These are phyloP conservation scores for Aureobasidium sp. DNA, from an alignment of 2,329 filamentous ascomycete species.

Conservation along the genomic window DNA sequence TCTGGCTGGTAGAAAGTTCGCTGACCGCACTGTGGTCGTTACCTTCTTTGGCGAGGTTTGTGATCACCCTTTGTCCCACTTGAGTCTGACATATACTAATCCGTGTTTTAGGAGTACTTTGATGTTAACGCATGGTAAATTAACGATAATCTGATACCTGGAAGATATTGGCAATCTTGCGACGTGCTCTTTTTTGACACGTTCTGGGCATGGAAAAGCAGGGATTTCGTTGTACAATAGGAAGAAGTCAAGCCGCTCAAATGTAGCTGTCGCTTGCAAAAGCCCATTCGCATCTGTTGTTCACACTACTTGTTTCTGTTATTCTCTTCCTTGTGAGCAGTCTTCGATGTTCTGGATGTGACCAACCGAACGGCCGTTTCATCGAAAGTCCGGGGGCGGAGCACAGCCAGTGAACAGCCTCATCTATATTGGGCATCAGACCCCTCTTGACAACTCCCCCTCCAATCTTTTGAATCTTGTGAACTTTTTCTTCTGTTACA, in stretches of 20 bases:
- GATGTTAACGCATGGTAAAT: slow-evolving; percentile 79
- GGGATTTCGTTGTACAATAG: slow-evolving; percentile 9
- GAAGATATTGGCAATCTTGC: slow-evolving; percentile 11
- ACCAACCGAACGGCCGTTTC: background rate
- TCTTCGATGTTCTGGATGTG: background rate
- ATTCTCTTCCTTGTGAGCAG: background rate
- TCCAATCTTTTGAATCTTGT: background rate
- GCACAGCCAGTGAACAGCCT: slow-evolving; percentile 2
- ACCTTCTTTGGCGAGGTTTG: slow-evolving; percentile 91
- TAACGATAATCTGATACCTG: slow-evolving; percentile 10
- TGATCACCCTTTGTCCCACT: background rate
- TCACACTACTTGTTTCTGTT: background rate
- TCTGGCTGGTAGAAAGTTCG: slow-evolving; percentile 93
- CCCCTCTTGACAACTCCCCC: slow-evolving; percentile 2
- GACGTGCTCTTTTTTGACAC: slow-evolving; percentile 5
- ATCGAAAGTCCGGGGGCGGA: slow-evolving; percentile 13
- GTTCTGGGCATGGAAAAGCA: slow-evolving; percentile 10
- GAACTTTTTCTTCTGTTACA: background rate
- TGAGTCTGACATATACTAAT: background rate
- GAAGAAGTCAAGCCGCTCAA: background rate
- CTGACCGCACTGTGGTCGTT: slow-evolving; percentile 89
- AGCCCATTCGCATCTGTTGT: background rate
- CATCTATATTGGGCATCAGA: slow-evolving; percentile 10
- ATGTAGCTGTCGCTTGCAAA: slow-evolving; percentile 6
- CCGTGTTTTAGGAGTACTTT: slow-evolving; percentile 70